These are phyloP conservation scores for Fusarium verrucosum DNA, from an alignment of 2,329 filamentous ascomycete genomes.

Conservation along the genomic window DNA sequence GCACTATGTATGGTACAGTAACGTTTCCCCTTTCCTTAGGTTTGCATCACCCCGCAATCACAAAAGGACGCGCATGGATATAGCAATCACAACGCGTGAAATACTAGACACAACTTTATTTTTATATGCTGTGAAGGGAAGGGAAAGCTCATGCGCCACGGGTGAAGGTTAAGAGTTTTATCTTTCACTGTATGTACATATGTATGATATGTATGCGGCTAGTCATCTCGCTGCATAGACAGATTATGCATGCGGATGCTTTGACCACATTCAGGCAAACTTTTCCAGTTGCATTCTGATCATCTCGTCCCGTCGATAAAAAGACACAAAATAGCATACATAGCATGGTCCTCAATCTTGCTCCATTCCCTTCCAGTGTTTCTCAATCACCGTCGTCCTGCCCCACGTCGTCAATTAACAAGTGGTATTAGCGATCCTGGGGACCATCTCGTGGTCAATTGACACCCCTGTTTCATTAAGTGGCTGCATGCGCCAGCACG, in stretches of 20 bases:
- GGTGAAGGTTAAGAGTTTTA: not conserved
- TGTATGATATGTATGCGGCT: conserved; percentile 21
- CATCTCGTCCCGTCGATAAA: not conserved
- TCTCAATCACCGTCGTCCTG: conserved; percentile 10
- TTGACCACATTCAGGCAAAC: conserved; percentile 1
- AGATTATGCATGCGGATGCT: conserved; percentile 25
- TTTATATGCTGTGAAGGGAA: not conserved
- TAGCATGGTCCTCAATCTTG: conserved; percentile 12
- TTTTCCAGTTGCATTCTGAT: conserved; percentile 9
- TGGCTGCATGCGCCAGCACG: conserved; percentile 44
- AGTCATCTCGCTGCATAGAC: conserved; percentile 21
- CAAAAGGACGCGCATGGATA: conserved; percentile 37
- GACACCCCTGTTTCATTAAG: conserved; percentile 46
- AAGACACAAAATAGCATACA: conserved; percentile 3
- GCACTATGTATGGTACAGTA: too few relatives aligned
- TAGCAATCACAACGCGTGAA: conserved; percentile 28
- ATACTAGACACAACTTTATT: conserved; percentile 23
- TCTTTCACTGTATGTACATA: not conserved
- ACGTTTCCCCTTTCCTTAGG: conserved; percentile 29
- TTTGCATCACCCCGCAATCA: conserved; percentile 37
- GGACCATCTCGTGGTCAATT: conserved; percentile 38
- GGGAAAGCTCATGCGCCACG: conserved; percentile 6
- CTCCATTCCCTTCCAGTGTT: conserved; percentile 26
- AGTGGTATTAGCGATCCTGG: conserved; percentile 41
- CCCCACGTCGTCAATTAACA: conserved; percentile 38